Percentiles rank a stretch among this genome's conserved stretches.
Evolutionary conservation across 1,284 basidiomycete species (phyloP).

Genomic region (Irpex rosettiformis): DNA sequence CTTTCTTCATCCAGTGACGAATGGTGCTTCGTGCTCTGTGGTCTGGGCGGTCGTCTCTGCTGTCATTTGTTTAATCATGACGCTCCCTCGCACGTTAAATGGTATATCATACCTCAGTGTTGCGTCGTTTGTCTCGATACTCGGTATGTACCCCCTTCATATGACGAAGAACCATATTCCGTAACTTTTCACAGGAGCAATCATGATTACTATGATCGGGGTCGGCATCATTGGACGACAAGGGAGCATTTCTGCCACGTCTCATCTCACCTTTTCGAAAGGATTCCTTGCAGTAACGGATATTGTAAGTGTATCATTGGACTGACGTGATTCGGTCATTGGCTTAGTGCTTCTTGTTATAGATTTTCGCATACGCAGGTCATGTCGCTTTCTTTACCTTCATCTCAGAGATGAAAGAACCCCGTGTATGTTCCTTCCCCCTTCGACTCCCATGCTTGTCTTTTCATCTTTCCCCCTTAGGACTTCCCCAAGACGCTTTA

Average conservation of each 20-base stretch:
- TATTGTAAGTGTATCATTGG: conserved; percentile 32
- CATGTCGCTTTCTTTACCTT: conserved; percentile 48
- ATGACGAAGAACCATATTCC: conserved; percentile 17
- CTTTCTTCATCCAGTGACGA: too few species aligned
- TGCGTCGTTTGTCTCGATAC: conserved; percentile 31
- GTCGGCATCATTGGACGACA: conserved; percentile 43
- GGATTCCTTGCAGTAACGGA: conserved; percentile 54
- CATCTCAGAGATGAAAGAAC: conserved; percentile 51
- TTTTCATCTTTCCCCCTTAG: conserved; percentile 4
- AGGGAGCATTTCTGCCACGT: conserved; percentile 36
- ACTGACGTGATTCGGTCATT: background rate
- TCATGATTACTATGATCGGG: conserved; percentile 48
- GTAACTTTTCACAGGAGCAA: conserved; percentile 23
- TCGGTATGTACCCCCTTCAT: conserved; percentile 35
- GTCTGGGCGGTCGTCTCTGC: conserved; percentile 29
- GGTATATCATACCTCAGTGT: conserved; percentile 31
- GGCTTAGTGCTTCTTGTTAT: background rate
- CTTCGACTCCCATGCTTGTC: background rate
- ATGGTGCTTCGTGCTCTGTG: conserved; percentile 30
- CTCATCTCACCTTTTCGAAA: conserved; percentile 41
- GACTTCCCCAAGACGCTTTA: conserved; percentile 31
- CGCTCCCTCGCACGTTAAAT: conserved; percentile 29
- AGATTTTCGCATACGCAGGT: conserved; percentile 56
- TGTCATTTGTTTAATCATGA: conserved; percentile 27
- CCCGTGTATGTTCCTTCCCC: conserved; percentile 27